Evolutionary conservation across 2,329 filamentous ascomycete genomes (phyloP), one percentile per base, ranked within the genome.

Genomic region (Talaromyces sp.): DNA sequence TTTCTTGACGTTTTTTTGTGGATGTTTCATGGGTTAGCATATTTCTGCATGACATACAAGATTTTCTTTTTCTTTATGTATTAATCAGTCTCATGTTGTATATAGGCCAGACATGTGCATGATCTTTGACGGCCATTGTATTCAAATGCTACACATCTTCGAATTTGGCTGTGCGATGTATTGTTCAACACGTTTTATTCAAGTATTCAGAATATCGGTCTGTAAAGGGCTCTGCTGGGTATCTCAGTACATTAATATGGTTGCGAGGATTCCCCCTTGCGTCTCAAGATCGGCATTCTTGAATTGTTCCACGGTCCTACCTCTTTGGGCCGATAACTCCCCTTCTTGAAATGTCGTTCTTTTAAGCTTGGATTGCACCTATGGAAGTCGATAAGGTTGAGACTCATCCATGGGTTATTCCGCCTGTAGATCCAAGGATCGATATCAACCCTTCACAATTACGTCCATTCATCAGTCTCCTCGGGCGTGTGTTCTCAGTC

Each of bases 11-110:
- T 43, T 43, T 43, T 43, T 59, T 59, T 43, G 56, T 31, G 41
- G 22, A 59, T 59, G 39, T 31, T 10, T 59, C 39, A 59, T n/a
- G 56, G 35, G 33, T 56, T 37, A 56, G 31, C 52, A 56, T 39
- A 31, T 37, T 56, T 39, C 11, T 37, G 33, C 52, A 56, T 37
- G 52, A 37, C 33, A 56, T 37, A 24, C 52, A 56, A 22, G 5
- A 37, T 33, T 37, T 37, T 54, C 16, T 54, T 54, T 2, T 19
- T 54, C 8, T 54, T 7, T 56, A 13, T 56, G 22, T 56, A 56
- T 39, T 56, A 11, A 7, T 39, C 27, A 52, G 22, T 35, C 11
- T 24, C 50, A 37, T 56, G n/a, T 56, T 54, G 33, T 37, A 56
- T 56, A 56, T 56, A 54, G 50, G 52, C 33, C 19, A 22, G n/a